Evolutionary conservation across 208 protist genomes (phyloP).

Genomic region (Trypanosoma avium): DNA sequence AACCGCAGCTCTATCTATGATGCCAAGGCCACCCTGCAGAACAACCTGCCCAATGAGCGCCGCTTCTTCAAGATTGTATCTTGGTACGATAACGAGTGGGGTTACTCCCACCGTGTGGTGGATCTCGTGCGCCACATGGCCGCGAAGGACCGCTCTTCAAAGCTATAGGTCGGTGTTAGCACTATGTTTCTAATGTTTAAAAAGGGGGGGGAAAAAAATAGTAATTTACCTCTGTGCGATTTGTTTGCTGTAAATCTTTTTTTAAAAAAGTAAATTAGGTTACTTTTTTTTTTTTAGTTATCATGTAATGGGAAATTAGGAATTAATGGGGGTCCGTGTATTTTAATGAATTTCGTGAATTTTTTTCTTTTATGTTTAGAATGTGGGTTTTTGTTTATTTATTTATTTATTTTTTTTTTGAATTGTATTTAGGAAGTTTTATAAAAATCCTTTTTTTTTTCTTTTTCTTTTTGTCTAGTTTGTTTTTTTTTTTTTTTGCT

Average conservation of each 20-base stretch:
- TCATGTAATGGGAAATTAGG: too few species aligned
- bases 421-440: slow-evolving; percentile 8
- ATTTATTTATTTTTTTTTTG: not conserved
- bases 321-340: not conserved
- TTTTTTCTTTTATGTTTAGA: slow-evolving; percentile 17
- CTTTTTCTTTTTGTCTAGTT: slow-evolving; percentile 8
- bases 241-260: not conserved
- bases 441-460: slow-evolving; percentile 11
- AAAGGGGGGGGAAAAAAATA: too few species aligned
- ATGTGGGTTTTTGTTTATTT: not conserved
- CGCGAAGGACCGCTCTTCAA: slow-evolving; percentile 51
- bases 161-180: slow-evolving; percentile 38
- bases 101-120: slow-evolving; percentile 98
- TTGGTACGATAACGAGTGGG: slow-evolving; percentile 99
- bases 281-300: too few species aligned
- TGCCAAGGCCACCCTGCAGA: slow-evolving; percentile 95
- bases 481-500: slow-evolving; percentile 2
- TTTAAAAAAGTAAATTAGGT: too few species aligned
- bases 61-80: slow-evolving; percentile 98
- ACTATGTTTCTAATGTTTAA: too few species aligned
- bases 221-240: too few species aligned
- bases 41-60: slow-evolving; percentile 84
- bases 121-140: slow-evolving; percentile 94
- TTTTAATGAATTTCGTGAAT: not conserved
- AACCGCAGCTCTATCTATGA: slow-evolving; percentile 98